Evolutionary conservation across 2,329 filamentous ascomycete species (phyloP).

Genomic region (Colletotrichum sp.): DNA sequence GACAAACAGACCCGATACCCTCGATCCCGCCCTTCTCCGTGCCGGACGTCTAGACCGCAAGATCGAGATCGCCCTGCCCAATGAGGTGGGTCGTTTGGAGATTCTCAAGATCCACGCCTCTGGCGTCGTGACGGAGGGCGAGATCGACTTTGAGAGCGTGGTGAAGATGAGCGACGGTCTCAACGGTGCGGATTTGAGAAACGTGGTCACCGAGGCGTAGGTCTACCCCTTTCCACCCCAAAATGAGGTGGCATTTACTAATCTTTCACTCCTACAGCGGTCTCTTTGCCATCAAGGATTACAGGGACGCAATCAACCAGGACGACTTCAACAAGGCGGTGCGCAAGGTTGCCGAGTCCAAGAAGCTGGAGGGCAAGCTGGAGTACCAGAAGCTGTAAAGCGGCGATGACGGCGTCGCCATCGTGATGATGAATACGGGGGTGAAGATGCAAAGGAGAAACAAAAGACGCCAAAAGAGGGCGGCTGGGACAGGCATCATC

Average conservation of each 20-base stretch:
- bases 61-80: conserved; percentile 96
- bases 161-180: conserved; percentile 99
- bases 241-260: conserved; percentile 24
- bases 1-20: conserved; percentile 94
- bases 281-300: conserved; percentile 97
- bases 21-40: conserved; percentile 90
- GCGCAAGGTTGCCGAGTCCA: conserved; percentile 93
- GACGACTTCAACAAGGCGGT: conserved; percentile 99
- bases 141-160: conserved; percentile 98
- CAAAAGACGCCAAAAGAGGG: background rate
- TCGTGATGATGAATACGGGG: background rate
- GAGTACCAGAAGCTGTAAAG: conserved; percentile 90
- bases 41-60: conserved; percentile 95
- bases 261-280: conserved; percentile 61
- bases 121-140: conserved; percentile 86
- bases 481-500: background rate
- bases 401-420: background rate
- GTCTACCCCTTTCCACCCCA: conserved; percentile 41
- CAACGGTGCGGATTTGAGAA: conserved; percentile 96
- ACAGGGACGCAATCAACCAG: conserved; percentile 93
- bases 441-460: background rate
- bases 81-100: conserved; percentile 94
- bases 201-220: conserved; percentile 98
- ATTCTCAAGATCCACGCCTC: conserved; percentile 97
- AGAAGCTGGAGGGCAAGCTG: conserved; percentile 98